Evolutionary conservation across 2,329 filamentous ascomycete genomes (phyloP), one percentile per base, ranked within the genome.

Genomic region (Cercospora sp.): DNA sequence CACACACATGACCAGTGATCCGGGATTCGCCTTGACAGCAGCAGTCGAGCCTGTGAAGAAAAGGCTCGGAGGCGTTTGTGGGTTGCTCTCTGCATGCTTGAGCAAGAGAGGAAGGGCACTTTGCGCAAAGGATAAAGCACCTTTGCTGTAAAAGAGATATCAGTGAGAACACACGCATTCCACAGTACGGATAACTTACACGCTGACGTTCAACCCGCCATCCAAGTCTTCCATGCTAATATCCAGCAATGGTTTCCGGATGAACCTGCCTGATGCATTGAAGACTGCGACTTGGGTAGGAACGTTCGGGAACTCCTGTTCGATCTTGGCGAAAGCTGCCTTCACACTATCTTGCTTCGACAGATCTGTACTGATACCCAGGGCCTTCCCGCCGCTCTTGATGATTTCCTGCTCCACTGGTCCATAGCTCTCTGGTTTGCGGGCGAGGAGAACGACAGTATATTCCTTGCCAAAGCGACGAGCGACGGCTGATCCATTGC

Each of bases 41-140:
- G 92, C 93, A 0, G 93, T 96, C 0, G 93, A 92, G 26, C 93
- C 93, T 0, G 92, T 96, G 79, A 95, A 90, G 75, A 96, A 89
- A n/a, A 96, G 82, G 0, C 90, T 89, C 0, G 92, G 92, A 1
- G 92, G 91, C 74, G 92, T 79, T 28, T 85, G 81, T 0, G 85
- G 77, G 0, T 79, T 78, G 36, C 79, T 75, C 23, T 74, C 72
- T 0, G 88, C 85, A 0, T 87, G 83, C 16, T 87, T 83, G 2
- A 93, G 84, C 1, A 96, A 86, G 0, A 90, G 83, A 0, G 93
- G 92, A 1, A 96, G 80, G 0, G 87, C 83, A 2, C 85, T 83
- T 78, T 94, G 88, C 1, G 91, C 88, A 78, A 96, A 96, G 74
- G 88, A 81, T 77, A 92, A 92, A 28, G 90, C 89, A 8, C 91